A percentile compares a stretch with the other conserved stretches of the same genome.
Evolutionary conservation across 257 asterid genomes (phyloP).

Genomic region (Catharanthus roseus): DNA sequence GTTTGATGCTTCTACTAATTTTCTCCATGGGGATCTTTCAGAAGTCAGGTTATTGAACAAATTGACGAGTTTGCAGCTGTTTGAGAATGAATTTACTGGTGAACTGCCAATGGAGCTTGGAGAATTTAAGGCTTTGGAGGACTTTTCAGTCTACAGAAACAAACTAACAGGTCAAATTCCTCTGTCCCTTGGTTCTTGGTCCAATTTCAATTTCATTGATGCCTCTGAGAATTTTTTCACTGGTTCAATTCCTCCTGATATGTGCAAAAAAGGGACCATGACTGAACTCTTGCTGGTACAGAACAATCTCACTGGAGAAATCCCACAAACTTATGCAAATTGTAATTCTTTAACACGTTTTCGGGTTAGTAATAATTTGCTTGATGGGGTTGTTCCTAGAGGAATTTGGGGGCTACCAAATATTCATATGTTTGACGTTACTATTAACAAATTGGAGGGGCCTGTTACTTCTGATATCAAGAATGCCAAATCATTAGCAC

Average conservation of each 20-base stretch:
- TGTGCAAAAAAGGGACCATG: conserved; percentile 77
- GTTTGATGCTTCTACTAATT: conserved; percentile 71
- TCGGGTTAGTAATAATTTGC: conserved; percentile 57
- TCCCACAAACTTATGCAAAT: conserved; percentile 56
- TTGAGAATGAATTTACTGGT: conserved; percentile 57
- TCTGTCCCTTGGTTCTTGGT: conserved; percentile 67
- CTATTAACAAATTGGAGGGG: conserved; percentile 53
- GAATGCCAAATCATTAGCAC: conserved; percentile 47
- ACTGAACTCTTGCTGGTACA: conserved; percentile 42
- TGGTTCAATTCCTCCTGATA: conserved; percentile 83
- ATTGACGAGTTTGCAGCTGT: conserved; percentile 60
- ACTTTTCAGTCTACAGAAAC: conserved; percentile 62
- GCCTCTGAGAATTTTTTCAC: conserved; percentile 62
- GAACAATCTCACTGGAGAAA: conserved; percentile 68
- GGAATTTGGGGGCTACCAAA: conserved; percentile 80
- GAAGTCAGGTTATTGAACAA: conserved; percentile 47
- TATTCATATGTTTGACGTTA: conserved; percentile 43
- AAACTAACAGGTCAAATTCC: conserved; percentile 63
- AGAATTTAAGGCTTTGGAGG: conserved; percentile 52
- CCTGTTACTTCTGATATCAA: conserved; percentile 50
- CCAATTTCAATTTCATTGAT: conserved; percentile 56
- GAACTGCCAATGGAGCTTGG: conserved; percentile 73
- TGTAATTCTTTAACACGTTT: conserved; percentile 54
- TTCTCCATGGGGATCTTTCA: conserved; percentile 51
- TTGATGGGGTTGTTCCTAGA: conserved; percentile 61